Evolutionary conservation across 2,329 filamentous ascomycete genomes (phyloP).

Genomic region (Pseudogymnoascus sp.): DNA sequence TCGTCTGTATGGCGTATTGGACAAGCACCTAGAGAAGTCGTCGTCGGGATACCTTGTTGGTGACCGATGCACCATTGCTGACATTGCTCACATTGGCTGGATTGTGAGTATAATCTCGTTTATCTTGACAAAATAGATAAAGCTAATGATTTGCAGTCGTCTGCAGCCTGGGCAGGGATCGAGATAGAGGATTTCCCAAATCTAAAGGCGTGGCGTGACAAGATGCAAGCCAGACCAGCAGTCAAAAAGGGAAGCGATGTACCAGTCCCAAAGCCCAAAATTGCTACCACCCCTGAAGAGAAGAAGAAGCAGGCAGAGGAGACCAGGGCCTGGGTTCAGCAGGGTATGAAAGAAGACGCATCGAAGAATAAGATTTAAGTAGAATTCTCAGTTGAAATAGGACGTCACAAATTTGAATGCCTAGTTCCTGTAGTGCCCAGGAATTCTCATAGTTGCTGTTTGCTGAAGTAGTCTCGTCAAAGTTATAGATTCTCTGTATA

Average conservation of each 20-base stretch:
- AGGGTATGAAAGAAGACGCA: slow-evolving; percentile 60
- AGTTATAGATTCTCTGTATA: neutral
- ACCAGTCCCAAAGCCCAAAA: slow-evolving; percentile 50
- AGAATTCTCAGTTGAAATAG: neutral
- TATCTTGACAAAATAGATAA: neutral
- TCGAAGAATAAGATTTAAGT: slow-evolving; percentile 26
- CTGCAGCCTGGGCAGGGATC: slow-evolving; percentile 52
- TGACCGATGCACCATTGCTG: slow-evolving; percentile 63
- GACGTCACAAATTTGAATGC: neutral
- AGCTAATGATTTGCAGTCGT: slow-evolving; percentile 8
- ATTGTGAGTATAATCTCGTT: slow-evolving; percentile 41
- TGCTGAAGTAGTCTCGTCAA: neutral
- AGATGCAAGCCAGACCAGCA: slow-evolving; percentile 58
- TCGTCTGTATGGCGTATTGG: slow-evolving; percentile 71
- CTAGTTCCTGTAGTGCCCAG: neutral
- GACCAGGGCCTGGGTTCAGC: slow-evolving; percentile 56
- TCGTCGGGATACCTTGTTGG: slow-evolving; percentile 55
- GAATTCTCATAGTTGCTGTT: neutral
- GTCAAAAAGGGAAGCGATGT: slow-evolving; percentile 71
- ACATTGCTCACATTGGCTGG: slow-evolving; percentile 79
- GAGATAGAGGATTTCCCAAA: slow-evolving; percentile 68
- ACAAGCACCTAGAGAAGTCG: slow-evolving; percentile 57
- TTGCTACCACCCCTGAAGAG: slow-evolving; percentile 38
- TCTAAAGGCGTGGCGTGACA: slow-evolving; percentile 69
- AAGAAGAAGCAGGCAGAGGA: slow-evolving; percentile 49